Percentiles rank a stretch among this genome's conserved stretches.
Conservation (phyloP, 2,329 filamentous ascomycete genomes). For the Rhynchosporium secalis region DNA sequence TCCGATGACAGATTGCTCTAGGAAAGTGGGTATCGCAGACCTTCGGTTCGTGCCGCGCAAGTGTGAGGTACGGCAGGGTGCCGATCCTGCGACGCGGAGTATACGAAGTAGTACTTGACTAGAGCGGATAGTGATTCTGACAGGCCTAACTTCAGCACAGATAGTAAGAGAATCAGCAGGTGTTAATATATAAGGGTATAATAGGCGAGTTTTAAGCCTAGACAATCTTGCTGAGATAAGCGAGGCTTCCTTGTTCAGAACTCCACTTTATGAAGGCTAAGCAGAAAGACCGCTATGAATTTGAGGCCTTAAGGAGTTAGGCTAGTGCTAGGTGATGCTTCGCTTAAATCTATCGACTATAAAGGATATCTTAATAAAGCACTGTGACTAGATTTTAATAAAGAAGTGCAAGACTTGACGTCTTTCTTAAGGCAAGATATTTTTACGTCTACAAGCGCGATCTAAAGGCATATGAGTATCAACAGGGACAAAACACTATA, state of each 20-base stretch:
- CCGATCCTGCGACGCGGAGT: too few species aligned
- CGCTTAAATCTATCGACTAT: neutral
- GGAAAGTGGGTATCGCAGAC: too few species aligned
- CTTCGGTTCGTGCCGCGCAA: neutral
- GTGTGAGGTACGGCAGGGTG: neutral
- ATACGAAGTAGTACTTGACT: neutral
- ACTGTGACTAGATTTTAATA: neutral
- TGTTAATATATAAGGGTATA: neutral
- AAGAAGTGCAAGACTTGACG: neutral
- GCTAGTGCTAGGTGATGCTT: neutral
- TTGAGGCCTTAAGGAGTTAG: neutral
- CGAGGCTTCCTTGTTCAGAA: neutral
- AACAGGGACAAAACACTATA: neutral
- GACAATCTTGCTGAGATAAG: neutral
- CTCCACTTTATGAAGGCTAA: neutral
- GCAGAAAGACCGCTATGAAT: neutral
- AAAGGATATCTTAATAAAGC: neutral
- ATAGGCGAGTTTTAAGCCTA: neutral
- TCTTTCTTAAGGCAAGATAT: neutral
- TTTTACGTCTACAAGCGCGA: neutral
- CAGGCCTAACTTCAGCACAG: neutral
- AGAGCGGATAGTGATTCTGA: neutral
- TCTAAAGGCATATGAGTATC: neutral
- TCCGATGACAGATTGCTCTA: neutral
- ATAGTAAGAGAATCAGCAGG: neutral